Conservation (phyloP, 257 asterid genomes). For the Forsythia suspensa region DNA sequence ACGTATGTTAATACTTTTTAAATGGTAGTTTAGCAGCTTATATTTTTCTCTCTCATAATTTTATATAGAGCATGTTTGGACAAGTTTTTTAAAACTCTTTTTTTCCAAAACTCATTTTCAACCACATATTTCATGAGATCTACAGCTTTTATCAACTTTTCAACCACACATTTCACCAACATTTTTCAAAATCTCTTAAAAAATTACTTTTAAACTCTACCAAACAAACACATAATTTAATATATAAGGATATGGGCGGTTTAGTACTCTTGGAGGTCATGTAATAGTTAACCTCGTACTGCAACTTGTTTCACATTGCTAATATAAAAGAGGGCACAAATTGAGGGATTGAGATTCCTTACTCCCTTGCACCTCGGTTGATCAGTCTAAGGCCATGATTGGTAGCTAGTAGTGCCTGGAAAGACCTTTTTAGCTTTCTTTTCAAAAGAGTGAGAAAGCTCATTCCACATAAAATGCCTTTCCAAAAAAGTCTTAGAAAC, state of each 20-base stretch:
- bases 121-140: no score
- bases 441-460: not conserved
- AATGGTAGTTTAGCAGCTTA: not conserved
- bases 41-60: not conserved
- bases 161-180: no score
- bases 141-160: no score
- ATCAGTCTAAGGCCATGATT: not conserved
- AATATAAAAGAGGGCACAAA: not conserved
- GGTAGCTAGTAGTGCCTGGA: not conserved
- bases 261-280: not conserved
- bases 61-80: no score
- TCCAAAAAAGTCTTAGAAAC: not conserved
- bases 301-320: not conserved
- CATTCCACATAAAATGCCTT: not conserved
- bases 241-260: not conserved
- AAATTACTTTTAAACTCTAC: no score
- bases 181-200: no score
- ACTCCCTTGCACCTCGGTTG: not conserved
- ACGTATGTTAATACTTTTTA: not conserved
- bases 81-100: no score
- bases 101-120: no score
- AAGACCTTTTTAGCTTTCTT: not conserved
- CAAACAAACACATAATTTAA: no score
- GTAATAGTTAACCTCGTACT: not conserved
- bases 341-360: not conserved